phyloP scores from a whole-genome alignment of 2,329 filamentous ascomycete genomes.

The Aspergillus tanneri region DNA sequence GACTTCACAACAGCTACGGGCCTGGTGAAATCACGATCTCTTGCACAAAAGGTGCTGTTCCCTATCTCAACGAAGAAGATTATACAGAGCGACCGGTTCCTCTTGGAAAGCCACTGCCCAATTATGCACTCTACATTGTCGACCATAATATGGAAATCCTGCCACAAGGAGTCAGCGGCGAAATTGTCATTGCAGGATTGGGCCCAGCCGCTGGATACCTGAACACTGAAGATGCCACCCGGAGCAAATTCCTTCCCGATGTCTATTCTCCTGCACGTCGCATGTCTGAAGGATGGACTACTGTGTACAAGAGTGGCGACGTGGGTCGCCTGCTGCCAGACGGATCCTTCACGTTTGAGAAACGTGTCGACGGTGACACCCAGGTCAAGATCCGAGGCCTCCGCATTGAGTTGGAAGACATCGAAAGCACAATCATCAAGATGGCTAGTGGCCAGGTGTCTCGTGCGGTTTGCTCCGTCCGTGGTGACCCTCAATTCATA shows the following conservation, averaged over 20 bases:
- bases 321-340: slow-evolving; percentile 9
- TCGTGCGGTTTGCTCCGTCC: not conserved
- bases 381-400: slow-evolving; percentile 34
- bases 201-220: slow-evolving; percentile 26
- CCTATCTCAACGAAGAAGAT: not conserved
- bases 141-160: slow-evolving; percentile 39
- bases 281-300: not conserved
- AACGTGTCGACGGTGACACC: slow-evolving; percentile 32
- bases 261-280: not conserved
- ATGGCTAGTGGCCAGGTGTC: not conserved
- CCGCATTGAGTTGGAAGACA: slow-evolving; percentile 50
- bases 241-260: slow-evolving; percentile 6
- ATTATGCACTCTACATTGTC: slow-evolving; percentile 37
- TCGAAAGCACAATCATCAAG: slow-evolving; percentile 37
- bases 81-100: not conserved
- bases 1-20: slow-evolving; percentile 14
- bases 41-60: slow-evolving; percentile 19
- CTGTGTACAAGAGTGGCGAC: not conserved
- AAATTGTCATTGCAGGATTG: slow-evolving; percentile 42
- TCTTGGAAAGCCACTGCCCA: slow-evolving; percentile 28
- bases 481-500: not conserved
- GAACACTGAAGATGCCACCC: slow-evolving; percentile 11
- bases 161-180: slow-evolving; percentile 44
- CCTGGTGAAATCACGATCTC: slow-evolving; percentile 26
- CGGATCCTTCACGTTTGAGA: slow-evolving; percentile 28